Evolutionary conservation across 1,139 yeast genomes (phyloP).

Genomic region (Kurtzmaniella natalensis): DNA sequence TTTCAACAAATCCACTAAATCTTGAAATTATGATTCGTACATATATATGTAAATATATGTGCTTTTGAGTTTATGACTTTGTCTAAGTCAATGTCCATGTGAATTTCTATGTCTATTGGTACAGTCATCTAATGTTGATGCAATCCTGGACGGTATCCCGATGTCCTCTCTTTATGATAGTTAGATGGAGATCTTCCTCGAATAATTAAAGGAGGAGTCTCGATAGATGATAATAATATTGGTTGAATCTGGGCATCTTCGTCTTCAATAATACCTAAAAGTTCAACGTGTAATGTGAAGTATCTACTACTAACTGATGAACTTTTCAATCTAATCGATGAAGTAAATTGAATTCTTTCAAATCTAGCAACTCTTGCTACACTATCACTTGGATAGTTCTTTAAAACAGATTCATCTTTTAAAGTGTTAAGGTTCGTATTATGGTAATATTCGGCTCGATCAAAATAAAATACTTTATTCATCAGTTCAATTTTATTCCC

Average conservation of each 20-base stretch:
- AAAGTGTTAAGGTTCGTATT: slow-evolving; percentile 25
- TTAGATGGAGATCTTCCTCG: slow-evolving; percentile 69
- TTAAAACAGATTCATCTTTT: slow-evolving; percentile 30
- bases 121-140: slow-evolving; percentile 7
- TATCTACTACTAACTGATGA: slow-evolving; percentile 42
- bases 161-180: slow-evolving; percentile 43
- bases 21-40: too few species aligned
- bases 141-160: slow-evolving; percentile 30
- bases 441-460: slow-evolving; percentile 34
- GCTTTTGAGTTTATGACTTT: too few species aligned
- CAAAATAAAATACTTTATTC: slow-evolving; percentile 45
- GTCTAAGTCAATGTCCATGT: too few species aligned
- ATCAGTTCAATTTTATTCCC: slow-evolving; percentile 42
- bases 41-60: too few species aligned
- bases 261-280: slow-evolving; percentile 46
- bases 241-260: slow-evolving; percentile 38
- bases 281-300: slow-evolving; percentile 51
- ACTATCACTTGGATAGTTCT: slow-evolving; percentile 45
- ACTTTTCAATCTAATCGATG: slow-evolving; percentile 53
- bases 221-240: slow-evolving; percentile 36
- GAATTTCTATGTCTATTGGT: too few species aligned
- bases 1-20: too few species aligned
- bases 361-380: slow-evolving; percentile 61
- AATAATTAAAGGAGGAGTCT: slow-evolving; percentile 61
- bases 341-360: slow-evolving; percentile 65